A percentile compares a stretch with the other conserved stretches of the same genome.
Conservation (phyloP, 768 basidiomycete species). For the Tricholoma sp. region DNA sequence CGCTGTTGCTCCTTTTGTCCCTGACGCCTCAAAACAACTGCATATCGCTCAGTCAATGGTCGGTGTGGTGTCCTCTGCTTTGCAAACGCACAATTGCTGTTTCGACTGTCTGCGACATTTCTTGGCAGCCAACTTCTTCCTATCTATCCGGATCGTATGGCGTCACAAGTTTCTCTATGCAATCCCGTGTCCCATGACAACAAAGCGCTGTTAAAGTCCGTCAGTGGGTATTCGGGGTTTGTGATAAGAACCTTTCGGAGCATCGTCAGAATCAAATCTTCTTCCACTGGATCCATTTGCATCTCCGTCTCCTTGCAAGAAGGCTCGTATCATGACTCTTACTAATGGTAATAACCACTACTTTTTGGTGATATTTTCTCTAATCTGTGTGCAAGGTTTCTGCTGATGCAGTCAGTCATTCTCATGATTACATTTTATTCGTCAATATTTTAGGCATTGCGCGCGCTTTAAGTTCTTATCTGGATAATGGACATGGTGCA, state of each 20-base stretch:
- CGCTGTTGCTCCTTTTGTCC: constrained; percentile 4
- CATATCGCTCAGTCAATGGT: neutral
- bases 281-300: constrained; percentile 3
- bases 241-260: constrained; percentile 19
- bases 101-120: constrained; percentile 14
- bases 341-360: too few species aligned
- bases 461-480: too few species aligned
- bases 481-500: too few species aligned
- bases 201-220: constrained; percentile 16
- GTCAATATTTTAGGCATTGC: too few species aligned
- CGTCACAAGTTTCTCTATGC: constrained; percentile 25
- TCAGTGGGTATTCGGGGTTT: neutral
- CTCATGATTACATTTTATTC: too few species aligned
- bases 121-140: constrained; percentile 21
- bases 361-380: too few species aligned
- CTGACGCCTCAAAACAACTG: neutral
- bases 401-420: too few species aligned
- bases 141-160: constrained; percentile 21
- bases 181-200: constrained; percentile 21
- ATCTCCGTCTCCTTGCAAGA: neutral
- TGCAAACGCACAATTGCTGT: constrained; percentile 16
- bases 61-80: constrained; percentile 20
- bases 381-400: too few species aligned
- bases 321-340: too few species aligned
- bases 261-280: constrained; percentile 21